These are phyloP conservation scores for Favolaschia claudopus DNA, from an alignment of 768 basidiomycete species.

Conservation along the genomic window DNA sequence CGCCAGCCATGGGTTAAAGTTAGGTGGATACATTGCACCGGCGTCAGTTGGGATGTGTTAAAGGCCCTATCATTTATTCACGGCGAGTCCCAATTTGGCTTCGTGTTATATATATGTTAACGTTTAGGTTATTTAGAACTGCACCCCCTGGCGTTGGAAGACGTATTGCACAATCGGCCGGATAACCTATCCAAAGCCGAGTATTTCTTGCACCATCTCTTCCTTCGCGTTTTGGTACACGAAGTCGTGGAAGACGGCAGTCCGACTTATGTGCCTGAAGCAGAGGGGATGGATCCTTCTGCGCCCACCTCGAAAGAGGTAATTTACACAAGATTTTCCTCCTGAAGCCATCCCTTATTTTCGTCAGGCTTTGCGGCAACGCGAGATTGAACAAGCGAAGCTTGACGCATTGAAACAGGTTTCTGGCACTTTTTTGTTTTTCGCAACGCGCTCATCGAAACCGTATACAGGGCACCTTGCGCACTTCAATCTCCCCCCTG, in stretches of 20 bases:
- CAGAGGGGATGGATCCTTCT: slow-evolving; percentile 11
- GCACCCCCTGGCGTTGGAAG: slow-evolving; percentile 72
- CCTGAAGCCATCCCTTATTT: neutral
- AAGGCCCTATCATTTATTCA: slow-evolving; percentile 65
- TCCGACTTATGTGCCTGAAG: neutral
- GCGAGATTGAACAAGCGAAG: slow-evolving; percentile 25
- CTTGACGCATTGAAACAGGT: slow-evolving; percentile 23
- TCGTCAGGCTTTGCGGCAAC: slow-evolving; percentile 9
- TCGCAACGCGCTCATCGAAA: slow-evolving; percentile 30
- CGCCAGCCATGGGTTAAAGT: slow-evolving; percentile 52
- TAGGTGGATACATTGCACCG: slow-evolving; percentile 73
- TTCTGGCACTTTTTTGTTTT: neutral
- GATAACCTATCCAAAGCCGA: slow-evolving; percentile 57
- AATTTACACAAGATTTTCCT: neutral
- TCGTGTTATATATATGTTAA: slow-evolving; percentile 22
- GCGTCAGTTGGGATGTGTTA: slow-evolving; percentile 69
- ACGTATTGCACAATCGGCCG: slow-evolving; percentile 62
- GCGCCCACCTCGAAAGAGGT: neutral
- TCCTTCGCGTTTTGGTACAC: slow-evolving; percentile 57
- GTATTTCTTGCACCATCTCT: slow-evolving; percentile 64
- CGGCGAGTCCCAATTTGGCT: slow-evolving; percentile 44
- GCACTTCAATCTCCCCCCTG: slow-evolving; percentile 64
- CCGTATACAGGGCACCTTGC: slow-evolving; percentile 42
- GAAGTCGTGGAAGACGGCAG: slow-evolving; percentile 10
- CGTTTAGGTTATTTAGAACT: slow-evolving; percentile 49